Conservation (phyloP, 306 rosid genomes). For the Lathyrus oleraceus region DNA sequence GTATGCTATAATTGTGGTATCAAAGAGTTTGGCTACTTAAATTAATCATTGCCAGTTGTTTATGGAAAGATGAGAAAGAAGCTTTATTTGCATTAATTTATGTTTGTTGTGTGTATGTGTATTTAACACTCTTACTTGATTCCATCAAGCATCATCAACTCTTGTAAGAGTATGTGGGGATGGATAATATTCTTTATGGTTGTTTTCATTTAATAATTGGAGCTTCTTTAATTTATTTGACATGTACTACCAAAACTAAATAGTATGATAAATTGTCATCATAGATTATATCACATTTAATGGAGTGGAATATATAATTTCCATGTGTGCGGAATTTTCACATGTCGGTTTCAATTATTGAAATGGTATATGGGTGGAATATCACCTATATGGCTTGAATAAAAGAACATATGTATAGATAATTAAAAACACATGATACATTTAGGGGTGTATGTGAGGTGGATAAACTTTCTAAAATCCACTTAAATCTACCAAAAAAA, state of each 20-base stretch:
- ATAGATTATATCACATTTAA: background rate
- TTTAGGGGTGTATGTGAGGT: too few relatives aligned
- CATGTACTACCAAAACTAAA: background rate
- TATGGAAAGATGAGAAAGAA: slow-evolving; percentile 33
- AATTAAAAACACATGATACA: too few relatives aligned
- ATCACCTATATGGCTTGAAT: background rate
- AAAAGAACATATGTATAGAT: too few relatives aligned
- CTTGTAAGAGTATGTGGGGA: slow-evolving; percentile 3
- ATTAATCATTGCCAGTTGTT: slow-evolving; percentile 26
- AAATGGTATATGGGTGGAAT: background rate
- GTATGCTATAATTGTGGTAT: background rate
- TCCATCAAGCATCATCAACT: slow-evolving; percentile 28
- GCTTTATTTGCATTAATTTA: slow-evolving; percentile 32
- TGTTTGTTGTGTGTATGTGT: background rate
- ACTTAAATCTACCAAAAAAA: too few relatives aligned
- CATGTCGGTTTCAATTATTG: background rate
- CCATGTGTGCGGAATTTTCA: background rate
- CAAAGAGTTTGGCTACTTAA: slow-evolving; percentile 36
- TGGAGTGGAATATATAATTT: background rate
- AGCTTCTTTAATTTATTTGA: background rate
- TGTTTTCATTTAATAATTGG: background rate
- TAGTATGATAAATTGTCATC: background rate
- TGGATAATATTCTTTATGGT: slow-evolving; percentile 6
- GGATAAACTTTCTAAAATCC: too few relatives aligned
- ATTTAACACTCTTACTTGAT: slow-evolving; percentile 10